Conservation (phyloP, 768 basidiomycete genomes). For the Suillus subaureus region DNA sequence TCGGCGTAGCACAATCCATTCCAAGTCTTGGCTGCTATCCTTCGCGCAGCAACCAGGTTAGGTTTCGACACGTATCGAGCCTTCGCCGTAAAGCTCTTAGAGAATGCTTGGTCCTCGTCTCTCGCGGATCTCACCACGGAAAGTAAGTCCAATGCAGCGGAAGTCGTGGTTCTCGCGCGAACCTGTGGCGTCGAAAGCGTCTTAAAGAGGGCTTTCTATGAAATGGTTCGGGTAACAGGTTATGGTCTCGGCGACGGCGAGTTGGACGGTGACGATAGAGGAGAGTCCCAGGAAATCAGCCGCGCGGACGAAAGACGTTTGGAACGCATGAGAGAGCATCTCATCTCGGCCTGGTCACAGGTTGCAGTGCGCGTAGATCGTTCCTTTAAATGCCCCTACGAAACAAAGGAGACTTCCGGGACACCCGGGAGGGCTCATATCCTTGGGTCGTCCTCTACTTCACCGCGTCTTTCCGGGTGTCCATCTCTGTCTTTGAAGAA, state of each 20-base stretch:
- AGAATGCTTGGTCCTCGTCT: slow-evolving; percentile 32
- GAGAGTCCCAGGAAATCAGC: slow-evolving; percentile 1
- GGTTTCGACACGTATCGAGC: slow-evolving; percentile 30
- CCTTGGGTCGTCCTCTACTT: slow-evolving; percentile 16
- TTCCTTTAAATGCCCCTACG: slow-evolving; percentile 9
- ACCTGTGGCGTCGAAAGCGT: slow-evolving; percentile 29
- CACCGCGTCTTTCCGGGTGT: slow-evolving; percentile 4
- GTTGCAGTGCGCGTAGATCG: slow-evolving; percentile 8
- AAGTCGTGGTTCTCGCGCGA: slow-evolving; percentile 35
- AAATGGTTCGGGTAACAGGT: slow-evolving; percentile 17
- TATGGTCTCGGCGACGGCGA: slow-evolving; percentile 12
- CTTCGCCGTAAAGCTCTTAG: slow-evolving; percentile 33
- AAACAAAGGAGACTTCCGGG: background rate
- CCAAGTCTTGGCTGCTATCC: slow-evolving; percentile 30
- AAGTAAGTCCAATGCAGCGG: slow-evolving; percentile 27
- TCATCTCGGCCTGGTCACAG: slow-evolving; percentile 10
- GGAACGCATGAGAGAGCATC: slow-evolving; percentile 9
- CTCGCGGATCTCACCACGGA: slow-evolving; percentile 19
- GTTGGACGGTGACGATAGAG: background rate
- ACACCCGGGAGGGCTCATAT: background rate
- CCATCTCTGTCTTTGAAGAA: slow-evolving; percentile 1
- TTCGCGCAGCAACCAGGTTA: slow-evolving; percentile 39
- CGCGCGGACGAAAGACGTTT: slow-evolving; percentile 8
- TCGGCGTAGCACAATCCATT: too few relatives aligned
- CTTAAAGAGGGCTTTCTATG: slow-evolving; percentile 42